These are phyloP conservation scores for Petunia axillaris DNA, from an alignment of 257 asterid species.

Conservation along the genomic window DNA sequence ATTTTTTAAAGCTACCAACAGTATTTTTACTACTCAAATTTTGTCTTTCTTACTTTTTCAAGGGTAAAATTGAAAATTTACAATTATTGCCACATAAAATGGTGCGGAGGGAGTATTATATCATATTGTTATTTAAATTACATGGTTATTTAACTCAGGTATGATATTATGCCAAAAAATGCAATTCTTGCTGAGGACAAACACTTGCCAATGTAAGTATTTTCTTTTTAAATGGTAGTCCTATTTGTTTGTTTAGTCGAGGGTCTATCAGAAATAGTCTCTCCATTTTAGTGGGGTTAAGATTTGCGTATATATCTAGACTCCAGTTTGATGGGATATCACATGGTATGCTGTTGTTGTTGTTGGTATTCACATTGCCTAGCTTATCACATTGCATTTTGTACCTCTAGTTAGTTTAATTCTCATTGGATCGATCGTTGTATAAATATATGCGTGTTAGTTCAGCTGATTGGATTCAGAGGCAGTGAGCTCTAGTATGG, in stretches of 20 bases:
- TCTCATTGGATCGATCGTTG: background rate
- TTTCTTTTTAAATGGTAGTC: background rate
- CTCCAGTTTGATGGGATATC: too few species aligned
- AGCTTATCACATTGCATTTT: background rate
- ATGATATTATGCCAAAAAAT: constrained; percentile 68
- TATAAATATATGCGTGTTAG: background rate
- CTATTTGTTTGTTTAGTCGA: background rate
- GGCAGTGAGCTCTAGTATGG: too few species aligned
- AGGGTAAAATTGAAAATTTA: too few species aligned
- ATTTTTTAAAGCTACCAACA: too few species aligned
- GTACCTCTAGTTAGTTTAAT: background rate
- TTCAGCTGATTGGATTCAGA: background rate
- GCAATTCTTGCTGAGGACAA: constrained; percentile 98
- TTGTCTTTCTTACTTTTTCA: too few species aligned
- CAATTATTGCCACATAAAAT: too few species aligned
- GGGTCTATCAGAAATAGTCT: too few species aligned
- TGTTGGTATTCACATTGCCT: background rate
- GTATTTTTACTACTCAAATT: too few species aligned
- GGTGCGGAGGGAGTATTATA: too few species aligned
- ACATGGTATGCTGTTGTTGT: too few species aligned
- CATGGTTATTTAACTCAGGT: constrained; percentile 44
- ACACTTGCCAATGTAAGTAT: constrained; percentile 83
- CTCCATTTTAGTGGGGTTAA: too few species aligned
- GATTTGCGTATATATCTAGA: too few species aligned
- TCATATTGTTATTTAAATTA: background rate